phyloP scores from a whole-genome alignment of 2,329 filamentous ascomycete genomes.

The Rhinocladiella mackenziei region DNA sequence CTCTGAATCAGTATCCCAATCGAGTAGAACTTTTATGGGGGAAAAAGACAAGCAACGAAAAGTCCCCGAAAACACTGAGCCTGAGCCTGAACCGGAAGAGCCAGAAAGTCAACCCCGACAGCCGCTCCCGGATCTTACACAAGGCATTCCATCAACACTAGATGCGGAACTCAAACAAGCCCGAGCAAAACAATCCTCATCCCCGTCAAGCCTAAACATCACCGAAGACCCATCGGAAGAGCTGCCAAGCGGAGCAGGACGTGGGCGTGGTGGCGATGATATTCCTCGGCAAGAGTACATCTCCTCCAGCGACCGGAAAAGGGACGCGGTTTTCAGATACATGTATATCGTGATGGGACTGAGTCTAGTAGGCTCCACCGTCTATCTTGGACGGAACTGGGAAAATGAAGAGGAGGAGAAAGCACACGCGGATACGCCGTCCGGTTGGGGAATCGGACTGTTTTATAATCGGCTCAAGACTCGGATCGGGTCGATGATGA shows the following conservation, averaged over 20 bases:
- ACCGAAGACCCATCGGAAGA: constrained; percentile 52
- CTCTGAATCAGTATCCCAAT: constrained; percentile 16
- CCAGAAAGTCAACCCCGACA: constrained; percentile 46
- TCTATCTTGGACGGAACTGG: constrained; percentile 86
- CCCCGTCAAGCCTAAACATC: constrained; percentile 45
- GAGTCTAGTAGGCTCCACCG: constrained; percentile 54
- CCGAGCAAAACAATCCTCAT: constrained; percentile 39
- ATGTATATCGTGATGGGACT: constrained; percentile 62
- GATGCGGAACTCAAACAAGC: constrained; percentile 64
- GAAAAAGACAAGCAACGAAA: constrained; percentile 1
- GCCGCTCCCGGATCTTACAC: constrained; percentile 83
- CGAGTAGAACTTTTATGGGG: constrained; percentile 14
- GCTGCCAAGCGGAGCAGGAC: constrained; percentile 47
- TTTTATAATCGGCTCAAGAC: constrained; percentile 80
- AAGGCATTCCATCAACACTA: constrained; percentile 88
- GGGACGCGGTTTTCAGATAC: constrained; percentile 70
- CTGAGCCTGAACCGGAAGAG: background rate
- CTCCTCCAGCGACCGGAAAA: constrained; percentile 81
- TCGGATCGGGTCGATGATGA: constrained; percentile 69
- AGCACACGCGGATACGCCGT: constrained; percentile 66
- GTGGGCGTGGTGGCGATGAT: constrained; percentile 57
- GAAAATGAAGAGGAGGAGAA: constrained; percentile 68
- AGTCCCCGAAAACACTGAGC: background rate
- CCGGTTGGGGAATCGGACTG: constrained; percentile 68
- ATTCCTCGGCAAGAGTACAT: constrained; percentile 78